These are phyloP conservation scores for Boletales sp. DNA, from an alignment of 768 basidiomycete genomes.

Conservation along the genomic window DNA sequence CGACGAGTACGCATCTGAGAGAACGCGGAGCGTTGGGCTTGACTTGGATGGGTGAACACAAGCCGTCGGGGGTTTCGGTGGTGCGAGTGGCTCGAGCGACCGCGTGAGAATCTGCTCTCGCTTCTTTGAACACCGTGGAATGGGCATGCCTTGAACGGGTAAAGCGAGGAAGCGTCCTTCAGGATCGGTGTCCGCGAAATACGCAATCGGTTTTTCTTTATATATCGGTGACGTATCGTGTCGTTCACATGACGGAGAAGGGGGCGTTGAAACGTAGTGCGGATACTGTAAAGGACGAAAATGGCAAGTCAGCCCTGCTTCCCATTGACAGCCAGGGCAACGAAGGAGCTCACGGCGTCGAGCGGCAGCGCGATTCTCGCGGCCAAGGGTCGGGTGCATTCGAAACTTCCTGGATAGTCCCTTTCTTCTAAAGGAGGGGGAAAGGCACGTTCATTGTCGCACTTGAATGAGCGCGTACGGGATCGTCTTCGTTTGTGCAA, in stretches of 20 bases:
- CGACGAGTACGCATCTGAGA: conserved; percentile 19
- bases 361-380: conserved; percentile 17
- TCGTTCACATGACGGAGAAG: conserved; percentile 3
- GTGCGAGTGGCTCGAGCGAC: conserved; percentile 3
- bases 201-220: conserved; percentile 8
- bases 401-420: conserved; percentile 10
- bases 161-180: conserved; percentile 12
- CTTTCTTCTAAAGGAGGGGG: background rate
- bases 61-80: background rate
- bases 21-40: conserved; percentile 21
- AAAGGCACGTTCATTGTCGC: background rate
- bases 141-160: conserved; percentile 7
- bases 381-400: conserved; percentile 11
- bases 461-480: conserved; percentile 16
- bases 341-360: conserved; percentile 9
- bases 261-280: conserved; percentile 2
- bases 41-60: conserved; percentile 10
- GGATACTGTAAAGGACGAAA: conserved; percentile 5
- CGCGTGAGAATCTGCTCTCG: conserved; percentile 8
- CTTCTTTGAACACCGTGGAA: conserved; percentile 10
- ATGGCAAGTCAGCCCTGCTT: background rate
- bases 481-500: background rate
- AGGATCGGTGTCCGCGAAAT: conserved; percentile 17
- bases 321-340: too few relatives aligned
- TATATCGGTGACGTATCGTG: conserved; percentile 5